These are phyloP conservation scores for Diospyros kaki DNA, from an alignment of 148 eudicot species.

Conservation along the genomic window DNA sequence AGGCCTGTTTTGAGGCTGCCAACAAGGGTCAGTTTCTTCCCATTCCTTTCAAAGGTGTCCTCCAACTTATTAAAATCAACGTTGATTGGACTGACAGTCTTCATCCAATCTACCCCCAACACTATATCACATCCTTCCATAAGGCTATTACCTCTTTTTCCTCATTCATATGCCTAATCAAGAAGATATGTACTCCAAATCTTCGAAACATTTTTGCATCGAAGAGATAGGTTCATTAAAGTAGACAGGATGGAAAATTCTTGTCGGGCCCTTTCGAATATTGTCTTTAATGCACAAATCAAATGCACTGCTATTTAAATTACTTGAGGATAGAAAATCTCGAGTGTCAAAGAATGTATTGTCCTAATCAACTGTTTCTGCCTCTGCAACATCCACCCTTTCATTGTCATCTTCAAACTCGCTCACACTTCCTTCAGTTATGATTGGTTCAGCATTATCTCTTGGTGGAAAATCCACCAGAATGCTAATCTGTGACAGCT, in stretches of 20 bases:
- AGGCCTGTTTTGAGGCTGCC: too few relatives aligned
- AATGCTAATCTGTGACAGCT: too few relatives aligned
- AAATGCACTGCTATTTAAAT: constrained; percentile 18
- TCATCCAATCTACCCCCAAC: too few relatives aligned
- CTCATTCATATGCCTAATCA: constrained; percentile 33
- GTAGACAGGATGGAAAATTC: constrained; percentile 30
- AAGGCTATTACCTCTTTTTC: constrained; percentile 10
- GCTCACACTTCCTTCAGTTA: constrained; percentile 13
- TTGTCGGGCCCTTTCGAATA: constrained; percentile 28
- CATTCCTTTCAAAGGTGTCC: too few relatives aligned
- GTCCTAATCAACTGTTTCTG: constrained; percentile 19
- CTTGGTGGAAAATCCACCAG: too few relatives aligned
- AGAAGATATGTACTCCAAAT: constrained; percentile 32
- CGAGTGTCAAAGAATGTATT: constrained; percentile 20
- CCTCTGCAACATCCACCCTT: constrained; percentile 16
- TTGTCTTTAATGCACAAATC: constrained; percentile 27
- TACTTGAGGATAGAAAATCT: constrained; percentile 18
- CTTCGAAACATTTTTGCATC: constrained; percentile 32
- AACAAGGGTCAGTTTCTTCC: too few relatives aligned
- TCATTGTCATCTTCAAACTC: constrained; percentile 19
- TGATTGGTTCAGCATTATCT: too few relatives aligned
- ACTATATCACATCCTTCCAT: too few relatives aligned
- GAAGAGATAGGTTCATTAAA: constrained; percentile 36
- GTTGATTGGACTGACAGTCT: too few relatives aligned
- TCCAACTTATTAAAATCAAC: too few relatives aligned